Evolutionary conservation across 129 eudicot genomes (phyloP), one percentile per base, ranked within the genome.

Genomic region (Artemisia annua): DNA sequence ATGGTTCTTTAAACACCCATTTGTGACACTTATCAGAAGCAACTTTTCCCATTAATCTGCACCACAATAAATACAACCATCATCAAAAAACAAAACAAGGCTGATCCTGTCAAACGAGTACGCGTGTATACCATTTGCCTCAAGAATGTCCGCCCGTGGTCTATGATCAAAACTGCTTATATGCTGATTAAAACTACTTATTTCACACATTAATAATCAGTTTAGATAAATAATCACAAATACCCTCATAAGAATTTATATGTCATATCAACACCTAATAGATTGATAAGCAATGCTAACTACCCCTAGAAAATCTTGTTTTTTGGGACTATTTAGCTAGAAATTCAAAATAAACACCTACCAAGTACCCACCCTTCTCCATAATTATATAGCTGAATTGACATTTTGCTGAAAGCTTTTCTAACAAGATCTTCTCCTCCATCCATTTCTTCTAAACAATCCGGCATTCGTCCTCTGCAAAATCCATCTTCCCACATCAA

Each of bases 311-410:
- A 7, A 39, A 39, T 44, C 51, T 11, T 11, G 39, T 78, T 24
- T 48, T 70, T 61, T 20, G 3, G 32, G 28, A 68, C 35, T 22
- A 5, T 69, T 73, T 59, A 26, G 35, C 46, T 51, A 60, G 61
- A 71, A 19, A 67, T 53, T 49, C 60, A 59, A 75, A 74, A 64
- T 48, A 84, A 81, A 72, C 81, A 92, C 98, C 94, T 92, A 92
- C 98, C 96, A 67, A 91, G 84, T 86, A 89, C 97, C 98, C 96
- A 92, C 98, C 98, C 98, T 92, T 92, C 98, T 92, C 98, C 98
- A 80, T 92, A 92, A 81, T 92, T 92, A 87, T 92, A 92, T 68
- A 92, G 68, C 86, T 92, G 98, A 83, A 92, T 92, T 11, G 98
- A 92, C 98, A 92, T 92, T 68, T 92, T 92, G 86, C 96, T 87